phyloP scores from a whole-genome alignment of 2,329 filamentous ascomycete genomes.

The Colletotrichum agaves region DNA sequence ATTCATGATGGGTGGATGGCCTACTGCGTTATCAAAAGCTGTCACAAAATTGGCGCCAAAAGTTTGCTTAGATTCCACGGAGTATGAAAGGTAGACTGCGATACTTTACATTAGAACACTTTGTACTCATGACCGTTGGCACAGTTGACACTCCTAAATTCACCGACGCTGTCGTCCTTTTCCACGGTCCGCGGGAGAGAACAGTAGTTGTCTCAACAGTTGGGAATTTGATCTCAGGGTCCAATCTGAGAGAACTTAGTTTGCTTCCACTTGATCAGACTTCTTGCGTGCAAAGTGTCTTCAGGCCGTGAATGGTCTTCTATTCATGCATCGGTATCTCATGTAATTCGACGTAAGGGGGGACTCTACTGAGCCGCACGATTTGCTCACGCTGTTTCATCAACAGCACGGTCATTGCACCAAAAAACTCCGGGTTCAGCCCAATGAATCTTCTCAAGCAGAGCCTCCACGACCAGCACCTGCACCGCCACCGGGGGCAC shows the following conservation, averaged over 20 bases:
- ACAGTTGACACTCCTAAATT: too few species aligned
- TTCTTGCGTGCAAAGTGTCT: neutral
- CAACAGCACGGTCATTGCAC: neutral
- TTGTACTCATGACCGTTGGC: too few species aligned
- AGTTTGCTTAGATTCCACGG: constrained; percentile 1
- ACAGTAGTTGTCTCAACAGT: too few species aligned
- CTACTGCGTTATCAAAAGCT: neutral
- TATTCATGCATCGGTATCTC: constrained; percentile 25
- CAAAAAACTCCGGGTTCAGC: neutral
- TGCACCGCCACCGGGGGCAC: constrained; percentile 42
- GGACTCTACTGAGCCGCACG: neutral
- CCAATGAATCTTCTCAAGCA: neutral
- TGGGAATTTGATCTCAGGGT: too few species aligned
- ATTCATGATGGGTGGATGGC: neutral
- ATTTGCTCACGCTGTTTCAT: neutral
- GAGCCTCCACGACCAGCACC: constrained; percentile 40
- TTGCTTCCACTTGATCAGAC: too few species aligned
- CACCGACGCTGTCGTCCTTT: too few species aligned
- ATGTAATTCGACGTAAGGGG: constrained; percentile 3
- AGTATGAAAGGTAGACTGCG: constrained; percentile 4
- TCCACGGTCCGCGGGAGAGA: too few species aligned
- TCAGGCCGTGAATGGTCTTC: constrained; percentile 9
- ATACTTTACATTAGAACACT: constrained; percentile 8
- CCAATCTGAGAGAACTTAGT: too few species aligned
- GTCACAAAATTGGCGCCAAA: neutral